Base-by-base conservation (phyloP, 2,329 filamentous ascomycete species). In the Trichoderma atrobrunneum region DNA sequence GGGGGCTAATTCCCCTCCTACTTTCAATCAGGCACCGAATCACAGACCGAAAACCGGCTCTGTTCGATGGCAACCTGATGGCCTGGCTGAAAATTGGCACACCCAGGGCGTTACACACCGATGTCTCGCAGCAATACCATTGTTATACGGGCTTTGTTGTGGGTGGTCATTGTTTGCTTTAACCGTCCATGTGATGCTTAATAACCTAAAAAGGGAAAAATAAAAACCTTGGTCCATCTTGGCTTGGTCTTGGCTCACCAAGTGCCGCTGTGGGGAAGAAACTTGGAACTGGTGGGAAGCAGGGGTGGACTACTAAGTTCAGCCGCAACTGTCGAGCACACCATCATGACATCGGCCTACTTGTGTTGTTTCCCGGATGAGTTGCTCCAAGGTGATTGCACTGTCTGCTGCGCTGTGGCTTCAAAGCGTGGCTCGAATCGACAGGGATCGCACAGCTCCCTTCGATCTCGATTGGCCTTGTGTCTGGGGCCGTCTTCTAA, bases 291-390 rank as follows among this genome's bases (percentile, higher is more conserved):
- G 36, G 16, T 11, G 14, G 18, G 21, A 59, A 30, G 64, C 64
- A 16, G 39, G 26, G 28, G 28, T 30, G 66, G 57, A 54, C 28
- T 32, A 36, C 39, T 62, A 54, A 70, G 67, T 70, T 70, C 67
- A 70, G 67, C 67, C 67, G 67, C 67, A 70, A 70, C 67, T 70
- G 67, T 54, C 16, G 51, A 62, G 39, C 57, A 62, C 39, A 70
- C 67, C 67, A 70, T 59, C 48, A 70, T 51, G 57, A 36, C 57
- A 62, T 51, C 28, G 28, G 26, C 39, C 39, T 60, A 61, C 56
- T 34, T 69, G 28, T 7, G 28, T 16, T 18, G 56, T 28, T 36
- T n/a, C 56, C 14, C 57, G 67, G 67, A 61, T n/a, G 67, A 70
- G 39, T 36, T 70, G 39, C 39, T 70, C 67, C 67, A 69, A 32